Base-by-base conservation (phyloP, 2,329 filamentous ascomycete species). In the Clonostachys byssicola region DNA sequence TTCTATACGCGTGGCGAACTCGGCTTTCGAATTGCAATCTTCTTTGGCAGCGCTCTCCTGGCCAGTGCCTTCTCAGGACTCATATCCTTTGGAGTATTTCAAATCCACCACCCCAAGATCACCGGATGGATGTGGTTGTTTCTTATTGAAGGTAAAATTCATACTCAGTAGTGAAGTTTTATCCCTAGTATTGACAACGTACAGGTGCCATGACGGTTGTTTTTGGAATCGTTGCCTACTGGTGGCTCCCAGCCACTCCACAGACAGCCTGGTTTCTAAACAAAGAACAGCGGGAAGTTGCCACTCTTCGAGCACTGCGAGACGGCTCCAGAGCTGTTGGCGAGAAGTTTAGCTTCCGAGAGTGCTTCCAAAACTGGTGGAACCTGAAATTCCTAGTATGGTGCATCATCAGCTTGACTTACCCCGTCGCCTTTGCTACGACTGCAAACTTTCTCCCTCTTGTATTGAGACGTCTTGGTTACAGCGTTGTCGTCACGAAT, bases 41-140 rank as follows among this genome's bases (percentile, higher is more conserved):
- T 77, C 58, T 80, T 78, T 53, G 77, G 74, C 1, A 78, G 77
- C 2, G 75, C 77, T 0, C 72, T 81, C 6, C 65, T 86, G 0
- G 81, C 82, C 0, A 81, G 81, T 7, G 82, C 82, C 0, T 84
- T 86, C 50, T 82, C 83, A 6, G 84, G 84, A 0, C 69, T 87
- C 0, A 65, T 88, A 13, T 46, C 44, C 12, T 46, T 33, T 33
- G 44, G 44, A 13, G 44, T 46, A 6, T 41, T 46, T 9, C 44
- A 46, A 33, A 46, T 46, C 20, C n/a, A 40, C 13, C 36, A 39
- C 17, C 23, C 44, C 5, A 13, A 8, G 9, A 10, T 46, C 17
- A 34, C 18, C 1, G 44, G 44, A 9, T 46, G 44, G 44, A 20
- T 34, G 40, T 46, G 23, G 12, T 40, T 46, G 8, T 33, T 46